These are phyloP conservation scores for Solanum peruvianum DNA, from an alignment of 257 asterid species.

Conservation along the genomic window DNA sequence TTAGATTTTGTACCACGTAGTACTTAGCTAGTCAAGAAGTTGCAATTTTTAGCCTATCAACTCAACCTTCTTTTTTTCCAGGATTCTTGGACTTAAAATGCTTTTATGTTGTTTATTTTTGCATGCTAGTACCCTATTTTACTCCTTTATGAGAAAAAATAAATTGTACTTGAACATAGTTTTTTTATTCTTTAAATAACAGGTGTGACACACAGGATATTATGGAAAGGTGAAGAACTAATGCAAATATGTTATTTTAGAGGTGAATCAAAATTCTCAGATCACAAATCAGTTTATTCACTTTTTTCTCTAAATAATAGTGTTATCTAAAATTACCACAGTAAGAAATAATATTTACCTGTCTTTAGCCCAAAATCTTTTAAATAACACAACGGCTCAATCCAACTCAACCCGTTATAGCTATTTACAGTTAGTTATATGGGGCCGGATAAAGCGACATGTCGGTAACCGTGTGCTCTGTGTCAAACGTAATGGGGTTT, in stretches of 20 bases:
- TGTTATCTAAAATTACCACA: constrained; percentile 6
- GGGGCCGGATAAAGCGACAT: not conserved
- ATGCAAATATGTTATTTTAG: constrained; percentile 58
- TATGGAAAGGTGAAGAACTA: constrained; percentile 85
- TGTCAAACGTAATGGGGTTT: not conserved
- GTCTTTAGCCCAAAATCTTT: not conserved
- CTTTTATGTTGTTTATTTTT: not conserved
- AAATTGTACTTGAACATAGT: not conserved
- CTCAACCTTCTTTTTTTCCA: not conserved
- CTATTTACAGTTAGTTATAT: not conserved
- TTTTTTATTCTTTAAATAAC: not conserved
- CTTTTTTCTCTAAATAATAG: constrained; percentile 36
- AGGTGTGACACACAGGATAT: constrained; percentile 73
- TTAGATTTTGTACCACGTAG: not conserved
- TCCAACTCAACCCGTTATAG: not conserved
- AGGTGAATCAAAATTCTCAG: constrained; percentile 76
- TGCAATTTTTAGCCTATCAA: not conserved
- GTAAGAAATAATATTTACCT: not conserved
- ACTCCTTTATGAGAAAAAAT: not conserved
- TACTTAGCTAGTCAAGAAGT: not conserved
- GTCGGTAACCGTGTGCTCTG: not conserved
- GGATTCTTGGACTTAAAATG: not conserved
- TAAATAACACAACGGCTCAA: not conserved
- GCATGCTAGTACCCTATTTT: not conserved
- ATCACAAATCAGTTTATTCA: constrained; percentile 79